Conservation (phyloP, 768 basidiomycete genomes). For the Leccinum boreale region DNA sequence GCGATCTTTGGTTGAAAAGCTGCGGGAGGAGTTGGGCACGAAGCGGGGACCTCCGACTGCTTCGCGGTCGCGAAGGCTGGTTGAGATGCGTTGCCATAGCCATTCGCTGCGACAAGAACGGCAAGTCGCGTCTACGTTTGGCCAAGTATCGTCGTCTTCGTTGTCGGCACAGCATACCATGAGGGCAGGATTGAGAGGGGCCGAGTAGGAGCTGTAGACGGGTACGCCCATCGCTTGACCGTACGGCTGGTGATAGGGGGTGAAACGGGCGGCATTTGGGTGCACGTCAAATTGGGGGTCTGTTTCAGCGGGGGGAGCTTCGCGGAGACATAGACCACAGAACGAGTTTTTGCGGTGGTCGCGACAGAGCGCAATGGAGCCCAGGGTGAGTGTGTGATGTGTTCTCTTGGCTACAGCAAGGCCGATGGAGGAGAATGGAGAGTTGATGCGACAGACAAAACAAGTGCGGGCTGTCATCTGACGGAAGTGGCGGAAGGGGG, state of each 20-base stretch:
- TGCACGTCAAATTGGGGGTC: constrained; percentile 35
- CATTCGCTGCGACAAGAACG: constrained; percentile 62
- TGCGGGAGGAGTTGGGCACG: constrained; percentile 17
- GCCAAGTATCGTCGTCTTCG: constrained; percentile 70
- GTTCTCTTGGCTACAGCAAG: constrained; percentile 50
- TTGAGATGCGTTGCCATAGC: constrained; percentile 58
- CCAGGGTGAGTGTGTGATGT: constrained; percentile 40
- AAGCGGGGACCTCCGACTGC: constrained; percentile 50
- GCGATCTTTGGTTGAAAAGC: constrained; percentile 15
- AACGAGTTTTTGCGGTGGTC: constrained; percentile 63
- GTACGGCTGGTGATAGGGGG: constrained; percentile 32
- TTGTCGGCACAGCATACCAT: constrained; percentile 59
- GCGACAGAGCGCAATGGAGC: constrained; percentile 51
- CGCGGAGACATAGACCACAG: constrained; percentile 70
- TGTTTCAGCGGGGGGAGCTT: constrained; percentile 45
- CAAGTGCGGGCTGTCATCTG: constrained; percentile 55
- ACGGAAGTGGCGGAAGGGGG: constrained; percentile 61
- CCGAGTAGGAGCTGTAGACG: constrained; percentile 24
- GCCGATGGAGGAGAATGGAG: constrained; percentile 48
- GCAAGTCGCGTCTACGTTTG: constrained; percentile 64
- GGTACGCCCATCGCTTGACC: constrained; percentile 22
- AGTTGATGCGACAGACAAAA: constrained; percentile 67
- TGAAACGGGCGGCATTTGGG: constrained; percentile 30
- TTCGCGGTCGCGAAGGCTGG: constrained; percentile 48
- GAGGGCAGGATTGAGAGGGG: constrained; percentile 24